Evolutionary conservation across 768 basidiomycete species (phyloP).

Genomic region (Mycena capillaripes): DNA sequence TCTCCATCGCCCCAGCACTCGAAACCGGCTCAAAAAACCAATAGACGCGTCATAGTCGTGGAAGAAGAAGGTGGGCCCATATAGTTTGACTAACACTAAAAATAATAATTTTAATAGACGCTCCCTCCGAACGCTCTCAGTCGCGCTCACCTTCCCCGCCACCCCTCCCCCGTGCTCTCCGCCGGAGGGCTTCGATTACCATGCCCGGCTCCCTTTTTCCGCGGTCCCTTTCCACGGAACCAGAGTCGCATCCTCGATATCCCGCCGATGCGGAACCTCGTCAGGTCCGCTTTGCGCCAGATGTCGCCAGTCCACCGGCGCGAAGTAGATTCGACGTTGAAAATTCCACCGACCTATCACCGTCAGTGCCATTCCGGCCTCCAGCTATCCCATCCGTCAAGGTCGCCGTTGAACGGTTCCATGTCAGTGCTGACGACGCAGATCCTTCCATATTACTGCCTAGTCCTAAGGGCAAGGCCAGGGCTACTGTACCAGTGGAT

Average conservation of each 20-base stretch:
- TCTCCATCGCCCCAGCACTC: constrained; percentile 21
- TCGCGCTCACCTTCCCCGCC: constrained; percentile 48
- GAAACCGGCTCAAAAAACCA: constrained; percentile 11
- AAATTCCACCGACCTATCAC: constrained; percentile 20
- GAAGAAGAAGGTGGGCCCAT: constrained; percentile 30
- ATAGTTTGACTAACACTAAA: constrained; percentile 12
- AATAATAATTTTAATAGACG: constrained; percentile 18
- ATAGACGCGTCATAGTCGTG: constrained; percentile 36
- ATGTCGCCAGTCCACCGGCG: constrained; percentile 33
- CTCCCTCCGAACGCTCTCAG: constrained; percentile 20
- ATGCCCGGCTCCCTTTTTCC: constrained; percentile 89
- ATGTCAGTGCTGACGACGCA: constrained; percentile 59
- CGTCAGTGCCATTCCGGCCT: constrained; percentile 48
- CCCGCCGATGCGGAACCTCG: constrained; percentile 42
- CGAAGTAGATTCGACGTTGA: constrained; percentile 35
- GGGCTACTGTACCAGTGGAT: constrained; percentile 28
- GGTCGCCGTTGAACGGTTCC: constrained; percentile 65
- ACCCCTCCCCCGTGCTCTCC: constrained; percentile 49
- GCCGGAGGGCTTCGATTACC: constrained; percentile 61
- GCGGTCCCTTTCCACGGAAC: constrained; percentile 76
- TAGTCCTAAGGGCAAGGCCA: constrained; percentile 47
- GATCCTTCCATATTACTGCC: constrained; percentile 68
- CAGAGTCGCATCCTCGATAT: constrained; percentile 46
- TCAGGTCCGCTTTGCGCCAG: constrained; percentile 58
- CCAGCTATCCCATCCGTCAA: constrained; percentile 58